These are phyloP conservation scores for Nidularia pulvinata DNA, from an alignment of 768 basidiomycete genomes.

Conservation along the genomic window DNA sequence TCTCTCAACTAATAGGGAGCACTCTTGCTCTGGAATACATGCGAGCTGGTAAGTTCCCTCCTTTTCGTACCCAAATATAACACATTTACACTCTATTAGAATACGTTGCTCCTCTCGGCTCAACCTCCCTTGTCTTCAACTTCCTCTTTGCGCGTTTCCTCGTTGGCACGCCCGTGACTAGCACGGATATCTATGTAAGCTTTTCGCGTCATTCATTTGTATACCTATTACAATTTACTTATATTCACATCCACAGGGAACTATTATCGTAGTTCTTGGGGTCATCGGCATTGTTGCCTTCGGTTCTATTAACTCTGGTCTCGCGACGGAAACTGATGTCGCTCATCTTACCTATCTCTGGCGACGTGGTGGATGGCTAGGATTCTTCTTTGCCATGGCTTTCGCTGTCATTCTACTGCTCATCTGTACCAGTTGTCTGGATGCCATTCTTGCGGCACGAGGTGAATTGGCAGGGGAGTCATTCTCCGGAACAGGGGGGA, in stretches of 20 bases:
- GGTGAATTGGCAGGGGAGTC: constrained; percentile 67
- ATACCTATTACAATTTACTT: neutral
- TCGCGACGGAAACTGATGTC: constrained; percentile 73
- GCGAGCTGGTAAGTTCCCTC: constrained; percentile 61
- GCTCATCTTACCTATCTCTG: constrained; percentile 80
- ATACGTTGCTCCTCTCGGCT: constrained; percentile 96
- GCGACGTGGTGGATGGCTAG: constrained; percentile 89
- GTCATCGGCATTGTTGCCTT: constrained; percentile 90
- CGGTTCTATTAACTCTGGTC: constrained; percentile 81
- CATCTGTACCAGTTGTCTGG: constrained; percentile 70
- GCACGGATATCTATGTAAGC: constrained; percentile 78
- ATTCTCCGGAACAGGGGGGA: constrained; percentile 31
- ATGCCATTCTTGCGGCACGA: constrained; percentile 70
- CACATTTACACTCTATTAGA: constrained; percentile 36
- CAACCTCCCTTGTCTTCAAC: constrained; percentile 94
- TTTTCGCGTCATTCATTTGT: neutral
- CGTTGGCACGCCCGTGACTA: constrained; percentile 84
- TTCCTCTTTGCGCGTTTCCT: constrained; percentile 92
- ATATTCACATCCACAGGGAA: constrained; percentile 50
- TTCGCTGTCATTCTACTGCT: constrained; percentile 64
- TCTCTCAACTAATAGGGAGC: constrained; percentile 87
- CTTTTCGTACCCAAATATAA: neutral
- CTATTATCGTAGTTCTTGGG: constrained; percentile 78
- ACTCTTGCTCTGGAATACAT: constrained; percentile 88
- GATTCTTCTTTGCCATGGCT: constrained; percentile 83